These are phyloP conservation scores for Russula foetens DNA, from an alignment of 768 basidiomycete genomes.

Conservation along the genomic window DNA sequence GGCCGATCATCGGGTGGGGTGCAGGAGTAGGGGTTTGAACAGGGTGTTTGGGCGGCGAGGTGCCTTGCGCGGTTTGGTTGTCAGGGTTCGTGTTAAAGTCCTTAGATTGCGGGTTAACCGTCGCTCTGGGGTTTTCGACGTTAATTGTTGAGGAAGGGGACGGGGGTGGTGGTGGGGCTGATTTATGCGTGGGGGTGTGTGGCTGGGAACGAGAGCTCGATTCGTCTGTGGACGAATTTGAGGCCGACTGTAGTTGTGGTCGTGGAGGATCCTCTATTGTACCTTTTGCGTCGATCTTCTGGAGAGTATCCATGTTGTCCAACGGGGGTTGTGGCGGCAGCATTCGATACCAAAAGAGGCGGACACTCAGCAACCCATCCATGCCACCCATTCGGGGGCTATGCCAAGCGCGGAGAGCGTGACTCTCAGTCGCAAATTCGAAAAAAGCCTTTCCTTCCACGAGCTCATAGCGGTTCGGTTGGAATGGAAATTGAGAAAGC, in stretches of 20 bases:
- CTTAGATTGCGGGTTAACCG: not conserved
- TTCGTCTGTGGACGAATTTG: not conserved
- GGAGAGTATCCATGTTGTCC: not conserved
- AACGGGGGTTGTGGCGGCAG: not conserved
- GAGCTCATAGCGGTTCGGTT: constrained; percentile 17
- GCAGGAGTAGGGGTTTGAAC: not conserved
- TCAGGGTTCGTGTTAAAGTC: not conserved
- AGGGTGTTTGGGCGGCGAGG: not conserved
- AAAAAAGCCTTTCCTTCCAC: constrained; percentile 39
- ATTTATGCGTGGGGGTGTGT: not conserved
- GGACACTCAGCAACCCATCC: constrained; percentile 30
- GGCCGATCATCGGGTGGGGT: not conserved
- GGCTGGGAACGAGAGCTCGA: not conserved
- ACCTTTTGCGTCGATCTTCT: not conserved
- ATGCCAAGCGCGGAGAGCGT: constrained; percentile 41
- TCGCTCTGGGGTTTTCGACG: not conserved
- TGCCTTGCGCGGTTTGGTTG: not conserved
- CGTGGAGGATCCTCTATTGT: constrained; percentile 3
- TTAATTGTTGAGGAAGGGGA: not conserved
- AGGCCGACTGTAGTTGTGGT: not conserved
- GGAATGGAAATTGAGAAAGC: constrained; percentile 29
- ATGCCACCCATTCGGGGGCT: constrained; percentile 38
- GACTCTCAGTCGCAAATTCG: constrained; percentile 39
- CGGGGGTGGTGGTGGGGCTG: not conserved
- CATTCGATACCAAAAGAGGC: constrained; percentile 17